Conservation (phyloP, 305 asterid genomes). For the Ruellia speciosa region DNA sequence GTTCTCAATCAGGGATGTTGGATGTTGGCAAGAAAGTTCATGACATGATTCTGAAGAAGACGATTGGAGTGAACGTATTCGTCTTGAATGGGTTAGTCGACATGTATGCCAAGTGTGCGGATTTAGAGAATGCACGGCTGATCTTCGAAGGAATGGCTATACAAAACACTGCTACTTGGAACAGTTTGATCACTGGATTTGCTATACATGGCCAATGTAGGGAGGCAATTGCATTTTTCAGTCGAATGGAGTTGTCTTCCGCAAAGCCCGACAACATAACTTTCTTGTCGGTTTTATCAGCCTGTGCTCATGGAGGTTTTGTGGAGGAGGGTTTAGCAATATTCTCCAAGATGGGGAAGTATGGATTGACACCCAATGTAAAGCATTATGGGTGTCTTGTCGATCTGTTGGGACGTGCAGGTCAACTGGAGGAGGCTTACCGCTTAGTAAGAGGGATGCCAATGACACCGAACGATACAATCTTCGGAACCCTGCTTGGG, state of each 20-base stretch:
- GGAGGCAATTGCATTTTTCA: slow-evolving; percentile 46
- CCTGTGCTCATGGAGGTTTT: slow-evolving; percentile 74
- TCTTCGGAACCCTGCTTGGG: slow-evolving; percentile 67
- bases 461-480: slow-evolving; percentile 44
- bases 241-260: slow-evolving; percentile 40
- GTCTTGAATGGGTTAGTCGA: slow-evolving; percentile 65
- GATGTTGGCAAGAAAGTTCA: slow-evolving; percentile 57
- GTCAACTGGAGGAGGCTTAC: slow-evolving; percentile 57
- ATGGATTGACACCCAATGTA: slow-evolving; percentile 42
- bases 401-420: slow-evolving; percentile 72
- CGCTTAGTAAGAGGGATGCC: slow-evolving; percentile 55
- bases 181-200: slow-evolving; percentile 53
- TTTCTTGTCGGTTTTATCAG: slow-evolving; percentile 57
- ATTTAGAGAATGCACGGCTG: slow-evolving; percentile 40
- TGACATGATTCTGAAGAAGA: slow-evolving; percentile 33
- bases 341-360: slow-evolving; percentile 50
- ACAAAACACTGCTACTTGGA: slow-evolving; percentile 49
- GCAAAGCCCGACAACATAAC: slow-evolving; percentile 51
- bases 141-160: slow-evolving; percentile 39
- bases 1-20: slow-evolving; percentile 65
- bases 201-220: slow-evolving; percentile 53
- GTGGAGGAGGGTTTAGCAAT: slow-evolving; percentile 57
- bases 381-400: slow-evolving; percentile 78
- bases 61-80: slow-evolving; percentile 40
- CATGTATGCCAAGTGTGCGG: slow-evolving; percentile 90